phyloP scores from a whole-genome alignment of 441 rosid species.

The Iberis amara region DNA sequence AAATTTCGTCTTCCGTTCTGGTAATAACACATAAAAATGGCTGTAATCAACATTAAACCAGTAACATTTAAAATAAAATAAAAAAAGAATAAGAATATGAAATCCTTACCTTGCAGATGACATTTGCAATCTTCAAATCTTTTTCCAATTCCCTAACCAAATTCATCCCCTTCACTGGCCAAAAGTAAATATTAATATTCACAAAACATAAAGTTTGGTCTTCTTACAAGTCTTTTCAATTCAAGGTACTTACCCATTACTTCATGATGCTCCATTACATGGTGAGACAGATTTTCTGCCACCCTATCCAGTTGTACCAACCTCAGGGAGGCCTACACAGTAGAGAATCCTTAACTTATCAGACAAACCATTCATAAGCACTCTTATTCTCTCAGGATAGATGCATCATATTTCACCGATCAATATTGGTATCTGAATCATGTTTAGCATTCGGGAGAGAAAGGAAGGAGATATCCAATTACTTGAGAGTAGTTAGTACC shows the following conservation, averaged over 20 bases:
- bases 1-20: slow-evolving; percentile 97
- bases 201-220: not conserved
- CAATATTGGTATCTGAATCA: not conserved
- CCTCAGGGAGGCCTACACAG: slow-evolving; percentile 78
- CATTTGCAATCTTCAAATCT: slow-evolving; percentile 92
- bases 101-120: slow-evolving; percentile 80
- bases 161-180: slow-evolving; percentile 99
- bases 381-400: not conserved
- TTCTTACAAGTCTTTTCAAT: not conserved
- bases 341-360: slow-evolving; percentile 12
- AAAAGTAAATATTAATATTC: slow-evolving; percentile 34
- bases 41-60: slow-evolving; percentile 26
- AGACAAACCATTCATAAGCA: not conserved
- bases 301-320: slow-evolving; percentile 81
- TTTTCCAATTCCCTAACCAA: slow-evolving; percentile 94
- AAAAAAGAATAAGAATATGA: slow-evolving; percentile 16
- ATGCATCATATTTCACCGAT: not conserved
- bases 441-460: not conserved
- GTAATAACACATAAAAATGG: slow-evolving; percentile 23
- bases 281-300: slow-evolving; percentile 66
- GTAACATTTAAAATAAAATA: slow-evolving; percentile 12
- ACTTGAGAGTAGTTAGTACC: slow-evolving; percentile 37
- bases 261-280: slow-evolving; percentile 97
- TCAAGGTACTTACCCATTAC: slow-evolving; percentile 73
- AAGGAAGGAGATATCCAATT: not conserved